Base-by-base conservation (phyloP, 305 asterid species). In the Fraxinus nigra region DNA sequence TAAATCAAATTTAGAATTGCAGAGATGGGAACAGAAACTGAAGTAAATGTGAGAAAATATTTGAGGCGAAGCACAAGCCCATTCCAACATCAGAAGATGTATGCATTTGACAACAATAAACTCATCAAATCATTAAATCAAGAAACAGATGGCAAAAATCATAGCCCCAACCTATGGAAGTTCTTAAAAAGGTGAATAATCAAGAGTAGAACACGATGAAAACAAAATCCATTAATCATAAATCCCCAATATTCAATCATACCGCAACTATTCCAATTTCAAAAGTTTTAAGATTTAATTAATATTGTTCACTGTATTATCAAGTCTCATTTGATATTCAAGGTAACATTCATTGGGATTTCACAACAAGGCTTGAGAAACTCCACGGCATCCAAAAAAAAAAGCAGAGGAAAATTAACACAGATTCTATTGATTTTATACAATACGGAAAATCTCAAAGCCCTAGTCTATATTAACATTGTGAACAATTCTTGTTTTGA, bases 401-500 rank as follows among this genome's bases (percentile, higher is more conserved):
- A 8, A 46, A 78, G 56, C 67, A 26, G 28, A 7, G 18, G 7
- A 56, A 10, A 51, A 67, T 22, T 54, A 37, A 32, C 40, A 5
- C 20, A 75, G 72, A 51, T 22, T 32, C 75, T 65, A 63, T 65
- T 22, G 51, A 69, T 30, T 65, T 73, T 65, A 77, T 61, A 22
- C 13, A 24, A 26, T 56, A 40, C 33, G 24, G 33, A 65, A 70
- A 48, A 83, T 63, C 65, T 40, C n/a, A 0, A 69, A 24, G 76
- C 75, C 78, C 79, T 77, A 70, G 59, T 22, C 11, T 46, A 26
- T 6, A 20, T 56, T 82, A 59, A 76, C 33, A 73, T 75, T 43
- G 28, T 35, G 43, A 80, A 18, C 37, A 16, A 74, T 51, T 84
- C 73, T 34, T 69, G 77, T 59, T 75, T 78, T 26, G 20, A 79